phyloP scores from a whole-genome alignment of 495 filamentous ascomycete species.

The Aspergillus nidulans region DNA sequence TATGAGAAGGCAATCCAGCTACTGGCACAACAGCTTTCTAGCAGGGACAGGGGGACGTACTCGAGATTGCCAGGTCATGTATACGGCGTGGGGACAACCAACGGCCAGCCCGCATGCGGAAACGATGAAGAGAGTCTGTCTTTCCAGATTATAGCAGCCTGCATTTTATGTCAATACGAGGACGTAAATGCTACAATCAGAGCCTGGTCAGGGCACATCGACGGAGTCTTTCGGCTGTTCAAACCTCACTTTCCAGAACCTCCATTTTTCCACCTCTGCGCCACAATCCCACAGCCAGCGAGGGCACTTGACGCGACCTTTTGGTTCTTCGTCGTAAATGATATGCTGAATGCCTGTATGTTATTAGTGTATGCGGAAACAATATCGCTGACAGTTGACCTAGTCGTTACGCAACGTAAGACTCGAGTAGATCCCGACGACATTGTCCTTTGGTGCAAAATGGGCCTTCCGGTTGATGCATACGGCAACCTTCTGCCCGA shows the following conservation, averaged over 20 bases:
- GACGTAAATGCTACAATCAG: constrained; percentile 18
- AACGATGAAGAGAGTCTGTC: constrained; percentile 3
- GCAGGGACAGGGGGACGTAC: not conserved
- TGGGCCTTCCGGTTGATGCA: constrained; percentile 41
- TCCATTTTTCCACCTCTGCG: not conserved
- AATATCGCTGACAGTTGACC: not conserved
- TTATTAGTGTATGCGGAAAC: not conserved
- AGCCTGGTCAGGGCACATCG: constrained; percentile 20
- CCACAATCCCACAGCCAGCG: constrained; percentile 4
- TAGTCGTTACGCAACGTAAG: constrained; percentile 41
- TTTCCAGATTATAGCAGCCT: constrained; percentile 15
- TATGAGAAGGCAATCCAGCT: constrained; percentile 24
- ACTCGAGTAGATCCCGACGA: constrained; percentile 45
- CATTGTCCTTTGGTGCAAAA: constrained; percentile 41
- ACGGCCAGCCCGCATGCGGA: not conserved
- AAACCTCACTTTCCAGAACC: constrained; percentile 4
- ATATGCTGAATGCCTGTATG: constrained; percentile 20
- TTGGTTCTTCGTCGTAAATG: constrained; percentile 21
- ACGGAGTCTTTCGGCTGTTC: constrained; percentile 17
- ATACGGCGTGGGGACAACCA: not conserved
- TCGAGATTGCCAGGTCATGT: constrained; percentile 13
- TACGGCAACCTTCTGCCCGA: constrained; percentile 17
- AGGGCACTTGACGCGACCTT: constrained; percentile 14
- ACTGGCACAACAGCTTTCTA: constrained; percentile 16
- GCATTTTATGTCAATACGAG: constrained; percentile 21